Base-by-base conservation (phyloP, 257 asterid genomes). In the Nicotiana sylvestris region DNA sequence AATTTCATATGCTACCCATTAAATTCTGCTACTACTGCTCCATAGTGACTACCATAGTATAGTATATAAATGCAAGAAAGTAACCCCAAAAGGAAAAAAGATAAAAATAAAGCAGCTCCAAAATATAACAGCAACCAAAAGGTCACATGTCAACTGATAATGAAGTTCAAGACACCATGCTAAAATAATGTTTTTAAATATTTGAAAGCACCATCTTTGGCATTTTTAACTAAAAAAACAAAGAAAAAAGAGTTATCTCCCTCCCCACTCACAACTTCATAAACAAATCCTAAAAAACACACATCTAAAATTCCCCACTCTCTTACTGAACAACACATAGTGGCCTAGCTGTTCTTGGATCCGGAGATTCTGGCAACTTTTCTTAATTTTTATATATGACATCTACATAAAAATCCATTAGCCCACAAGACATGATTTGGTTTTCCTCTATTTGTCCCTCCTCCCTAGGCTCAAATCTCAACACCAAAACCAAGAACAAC, bases 301-400 rank as follows among this genome's bases (percentile, higher is more conserved):
- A 55, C 84, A 81, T 79, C 87, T 82, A 85, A 86, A 88, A 86
- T 76, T 84, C 87, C 84, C 74, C 68, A 49, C 80, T 68, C 85
- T 82, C 82, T 70, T 80, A 66, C 87, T 77, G 84, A 83, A 74
- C 46, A 76, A 86, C 56, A 74, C 83, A 62, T 79, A 83, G 86
- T 82, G 87, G 89, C 87, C 85, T 88, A 86, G 91, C 91, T 86
- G 90, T 88, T 86, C 89, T 88, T 86, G 89, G 90, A 88, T 88
- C 90, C 90, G 85, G 87, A 84, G 90, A 88, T 82, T 88, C 90
- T 84, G 90, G 87, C 87, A 76, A 82, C 86, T 84, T 86, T 82
- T 58, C 43, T 62, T 18, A 10, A 51, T 32, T 80, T 68, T 57
- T 69, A 77, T 43, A 82, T 82, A 82, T 82, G 66, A 29, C 25